Evolutionary conservation across 805 yeast species (phyloP).

Genomic region (Barnettozyma californica): DNA sequence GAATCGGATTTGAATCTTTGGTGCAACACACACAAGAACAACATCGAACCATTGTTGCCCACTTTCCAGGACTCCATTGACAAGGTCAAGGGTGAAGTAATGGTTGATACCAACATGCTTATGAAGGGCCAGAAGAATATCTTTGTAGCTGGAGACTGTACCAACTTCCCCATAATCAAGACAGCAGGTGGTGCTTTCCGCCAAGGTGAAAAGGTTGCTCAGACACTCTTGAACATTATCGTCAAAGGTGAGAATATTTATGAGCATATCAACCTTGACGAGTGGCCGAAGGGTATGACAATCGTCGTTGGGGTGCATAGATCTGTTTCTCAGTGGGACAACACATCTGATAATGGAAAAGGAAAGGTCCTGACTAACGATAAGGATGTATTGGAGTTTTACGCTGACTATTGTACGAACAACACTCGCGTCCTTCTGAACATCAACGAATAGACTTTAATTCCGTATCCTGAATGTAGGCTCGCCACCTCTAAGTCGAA

Average conservation of each 20-base stretch:
- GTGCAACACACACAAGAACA: constrained; percentile 33
- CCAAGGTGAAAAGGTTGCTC: constrained; percentile 21
- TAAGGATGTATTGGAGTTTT: constrained; percentile 23
- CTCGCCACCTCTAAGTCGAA: too few species aligned
- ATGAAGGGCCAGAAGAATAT: constrained; percentile 24
- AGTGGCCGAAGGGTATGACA: constrained; percentile 23
- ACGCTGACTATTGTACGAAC: constrained; percentile 27
- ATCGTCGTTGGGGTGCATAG: constrained; percentile 23
- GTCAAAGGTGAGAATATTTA: constrained; percentile 12
- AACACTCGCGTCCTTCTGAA: constrained; percentile 10
- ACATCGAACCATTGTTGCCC: constrained; percentile 27
- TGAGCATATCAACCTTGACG: constrained; percentile 11
- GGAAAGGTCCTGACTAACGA: constrained; percentile 27
- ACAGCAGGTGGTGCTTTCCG: constrained; percentile 36
- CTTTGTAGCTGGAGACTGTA: constrained; percentile 35
- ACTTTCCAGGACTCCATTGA: constrained; percentile 23
- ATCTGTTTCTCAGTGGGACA: constrained; percentile 20
- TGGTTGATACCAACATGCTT: constrained; percentile 24
- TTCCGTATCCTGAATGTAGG: background rate
- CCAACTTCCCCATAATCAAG: constrained; percentile 33
- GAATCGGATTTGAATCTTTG: constrained; percentile 31
- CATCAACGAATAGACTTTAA: constrained; percentile 9
- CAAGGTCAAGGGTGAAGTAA: constrained; percentile 18
- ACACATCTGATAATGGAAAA: constrained; percentile 17
- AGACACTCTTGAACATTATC: constrained; percentile 15